These are phyloP conservation scores for Novymonas esmeraldas DNA, from an alignment of 208 protist species.

Conservation along the genomic window DNA sequence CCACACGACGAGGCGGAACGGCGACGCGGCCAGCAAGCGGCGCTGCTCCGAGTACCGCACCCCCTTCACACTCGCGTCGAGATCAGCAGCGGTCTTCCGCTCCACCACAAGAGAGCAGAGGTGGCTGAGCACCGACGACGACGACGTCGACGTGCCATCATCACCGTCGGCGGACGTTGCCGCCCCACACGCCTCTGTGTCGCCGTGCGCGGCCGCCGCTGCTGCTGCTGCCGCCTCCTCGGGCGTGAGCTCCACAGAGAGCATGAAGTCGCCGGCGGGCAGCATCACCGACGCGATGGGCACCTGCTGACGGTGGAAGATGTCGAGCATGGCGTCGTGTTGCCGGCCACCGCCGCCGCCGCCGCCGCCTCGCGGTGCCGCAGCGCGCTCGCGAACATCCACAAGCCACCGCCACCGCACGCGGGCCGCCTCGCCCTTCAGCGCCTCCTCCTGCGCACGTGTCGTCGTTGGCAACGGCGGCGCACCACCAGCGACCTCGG, in stretches of 20 bases:
- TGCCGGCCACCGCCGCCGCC: slow-evolving; percentile 13
- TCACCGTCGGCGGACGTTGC: not conserved
- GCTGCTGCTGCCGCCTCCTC: slow-evolving; percentile 6
- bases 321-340: slow-evolving; percentile 51
- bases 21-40: slow-evolving; percentile 51
- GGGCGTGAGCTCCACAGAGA: slow-evolving; percentile 32
- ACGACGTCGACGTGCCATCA: not conserved
- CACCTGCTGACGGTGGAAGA: slow-evolving; percentile 40
- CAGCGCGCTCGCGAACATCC: slow-evolving; percentile 67
- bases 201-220: too few species aligned
- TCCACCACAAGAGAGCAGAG: slow-evolving; percentile 73
- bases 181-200: not conserved
- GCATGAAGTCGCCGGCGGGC: slow-evolving; percentile 76
- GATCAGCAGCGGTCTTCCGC: slow-evolving; percentile 78
- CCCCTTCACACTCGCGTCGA: slow-evolving; percentile 69
- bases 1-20: slow-evolving; percentile 69
- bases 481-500: not conserved
- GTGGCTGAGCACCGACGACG: slow-evolving; percentile 15
- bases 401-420: slow-evolving; percentile 66
- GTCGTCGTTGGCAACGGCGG: not conserved
- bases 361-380: slow-evolving; percentile 24
- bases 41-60: slow-evolving; percentile 74
- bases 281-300: slow-evolving; percentile 48
- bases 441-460: slow-evolving; percentile 8
- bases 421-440: slow-evolving; percentile 6